Evolutionary conservation across 139 green algal genomes (phyloP), one percentile per base, ranked within the genome.

Genomic region (Coelastrella sp.): DNA sequence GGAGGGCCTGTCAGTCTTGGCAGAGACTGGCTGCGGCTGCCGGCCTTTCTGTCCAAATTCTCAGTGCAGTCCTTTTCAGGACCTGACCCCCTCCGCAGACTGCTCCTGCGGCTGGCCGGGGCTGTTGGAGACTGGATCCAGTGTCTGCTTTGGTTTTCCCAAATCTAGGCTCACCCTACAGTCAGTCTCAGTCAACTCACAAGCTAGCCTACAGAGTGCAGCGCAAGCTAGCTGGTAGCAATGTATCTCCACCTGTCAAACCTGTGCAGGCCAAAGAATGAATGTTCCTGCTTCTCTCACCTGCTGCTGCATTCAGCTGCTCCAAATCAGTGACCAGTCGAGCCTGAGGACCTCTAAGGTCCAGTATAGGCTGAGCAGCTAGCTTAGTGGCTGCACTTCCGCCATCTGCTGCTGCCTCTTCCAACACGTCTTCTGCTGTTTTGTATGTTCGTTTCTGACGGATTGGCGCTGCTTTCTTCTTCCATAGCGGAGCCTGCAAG

Each of bases 291-390:
- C 14, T 73, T 47, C 65, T 20, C 77, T 6, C 87, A 89, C 71
- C 89, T 85, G 16, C 85, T 54, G 92, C 80, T 59, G 75, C 90
- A 54, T 98, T 97, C 73, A 99, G 92, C 76, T 97, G 91, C 89
- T 98, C 95, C 87, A 99, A 47, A 92, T 99, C 98, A 22, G 97
- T 99, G 68, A 99, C 93, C 73, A 99, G 90, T 0, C 96, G 94
- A 19, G 92, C 93, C 93, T 98, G 96, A 1, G 95, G 95, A 4
- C 97, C 98, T 4, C 98, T 95, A 96, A 99, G 99, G 94, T 99
- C 98, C 73, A 99, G 87, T 75, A 99, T 98, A 23, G 96, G 92
- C 73, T 92, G 88, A 11, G 82, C 56, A 75, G 85, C 73, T 8
- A 66, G 56, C 23, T 20, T 32, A 10, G 80, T 16, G 74, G 83